phyloP scores from a whole-genome alignment of 768 basidiomycete genomes.

The Xanthoconium stramineum region DNA sequence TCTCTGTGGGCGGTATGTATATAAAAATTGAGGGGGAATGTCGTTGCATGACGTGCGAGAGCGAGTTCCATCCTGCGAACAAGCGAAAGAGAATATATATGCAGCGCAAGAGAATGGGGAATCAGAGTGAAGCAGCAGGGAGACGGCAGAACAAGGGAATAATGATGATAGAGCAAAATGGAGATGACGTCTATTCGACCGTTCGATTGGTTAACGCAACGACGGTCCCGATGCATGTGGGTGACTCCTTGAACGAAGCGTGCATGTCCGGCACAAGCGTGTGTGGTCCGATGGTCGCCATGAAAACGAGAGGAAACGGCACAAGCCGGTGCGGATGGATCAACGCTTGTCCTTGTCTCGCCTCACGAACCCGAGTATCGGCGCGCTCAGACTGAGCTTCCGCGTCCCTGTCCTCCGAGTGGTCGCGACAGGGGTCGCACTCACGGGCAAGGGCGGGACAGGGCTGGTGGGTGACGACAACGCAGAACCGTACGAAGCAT shows the following conservation, averaged over 20 bases:
- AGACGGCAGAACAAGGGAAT: constrained; percentile 15
- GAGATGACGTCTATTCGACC: constrained; percentile 4
- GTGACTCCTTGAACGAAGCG: background rate
- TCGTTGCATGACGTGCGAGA: constrained; percentile 14
- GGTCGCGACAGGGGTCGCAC: constrained; percentile 10
- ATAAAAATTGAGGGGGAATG: constrained; percentile 12
- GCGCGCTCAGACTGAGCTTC: constrained; percentile 67
- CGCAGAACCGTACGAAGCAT: constrained; percentile 20
- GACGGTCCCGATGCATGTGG: background rate
- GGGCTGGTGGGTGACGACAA: constrained; percentile 15
- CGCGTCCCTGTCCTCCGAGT: constrained; percentile 44
- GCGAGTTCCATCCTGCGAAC: constrained; percentile 10
- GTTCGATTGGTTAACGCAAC: background rate
- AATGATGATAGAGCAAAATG: constrained; percentile 24
- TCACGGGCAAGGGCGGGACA: constrained; percentile 18
- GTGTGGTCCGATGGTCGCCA: background rate
- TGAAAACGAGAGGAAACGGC: background rate
- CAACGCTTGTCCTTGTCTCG: constrained; percentile 46
- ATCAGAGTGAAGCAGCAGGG: background rate
- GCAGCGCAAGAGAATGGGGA: background rate
- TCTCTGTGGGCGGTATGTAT: constrained; percentile 24
- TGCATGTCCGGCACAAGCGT: background rate
- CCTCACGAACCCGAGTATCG: constrained; percentile 55
- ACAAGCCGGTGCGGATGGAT: constrained; percentile 10
- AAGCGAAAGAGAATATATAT: background rate